These are phyloP conservation scores for Diaporthe helianthi DNA, from an alignment of 2,329 filamentous ascomycete species.

Conservation along the genomic window DNA sequence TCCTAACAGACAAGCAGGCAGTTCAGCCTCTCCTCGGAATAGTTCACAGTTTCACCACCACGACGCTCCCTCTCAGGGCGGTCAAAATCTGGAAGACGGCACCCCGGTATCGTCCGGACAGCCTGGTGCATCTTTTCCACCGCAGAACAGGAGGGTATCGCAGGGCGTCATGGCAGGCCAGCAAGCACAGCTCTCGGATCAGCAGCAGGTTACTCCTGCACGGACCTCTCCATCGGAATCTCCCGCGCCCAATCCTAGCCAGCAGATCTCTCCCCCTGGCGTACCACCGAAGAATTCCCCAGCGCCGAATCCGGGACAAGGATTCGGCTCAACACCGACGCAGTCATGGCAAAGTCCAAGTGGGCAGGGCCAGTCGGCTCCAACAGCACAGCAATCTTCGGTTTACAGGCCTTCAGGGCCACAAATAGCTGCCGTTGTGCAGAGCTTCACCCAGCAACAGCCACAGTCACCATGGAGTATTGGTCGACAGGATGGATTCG, in stretches of 20 bases:
- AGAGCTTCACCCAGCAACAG: conserved; percentile 26
- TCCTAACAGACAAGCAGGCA: conserved; percentile 23
- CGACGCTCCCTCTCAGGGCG: conserved; percentile 2
- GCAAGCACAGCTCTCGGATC: conserved; percentile 7
- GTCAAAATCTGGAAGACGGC: background rate
- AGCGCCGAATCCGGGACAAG: conserved; percentile 12
- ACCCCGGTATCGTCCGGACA: conserved; percentile 2
- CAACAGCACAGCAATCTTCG: conserved; percentile 26
- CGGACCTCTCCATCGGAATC: conserved; percentile 30
- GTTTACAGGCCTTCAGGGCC: conserved; percentile 33
- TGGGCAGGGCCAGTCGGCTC: conserved; percentile 3
- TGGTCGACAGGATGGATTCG: conserved; percentile 23
- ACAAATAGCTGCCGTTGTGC: conserved; percentile 15
- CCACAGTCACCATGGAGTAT: conserved; percentile 29
- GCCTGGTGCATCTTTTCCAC: background rate
- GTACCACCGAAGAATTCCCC: conserved; percentile 29
- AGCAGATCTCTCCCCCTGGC: conserved; percentile 25
- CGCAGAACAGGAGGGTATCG: conserved; percentile 28
- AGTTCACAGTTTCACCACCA: conserved; percentile 28
- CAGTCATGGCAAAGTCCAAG: background rate
- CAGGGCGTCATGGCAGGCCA: conserved; percentile 16
- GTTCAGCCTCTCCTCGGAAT: conserved; percentile 18
- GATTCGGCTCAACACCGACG: conserved; percentile 13
- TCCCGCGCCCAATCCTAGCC: conserved; percentile 27
- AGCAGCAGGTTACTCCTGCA: conserved; percentile 23